phyloP scores from a whole-genome alignment of 768 basidiomycete genomes.

The Russula emetica region DNA sequence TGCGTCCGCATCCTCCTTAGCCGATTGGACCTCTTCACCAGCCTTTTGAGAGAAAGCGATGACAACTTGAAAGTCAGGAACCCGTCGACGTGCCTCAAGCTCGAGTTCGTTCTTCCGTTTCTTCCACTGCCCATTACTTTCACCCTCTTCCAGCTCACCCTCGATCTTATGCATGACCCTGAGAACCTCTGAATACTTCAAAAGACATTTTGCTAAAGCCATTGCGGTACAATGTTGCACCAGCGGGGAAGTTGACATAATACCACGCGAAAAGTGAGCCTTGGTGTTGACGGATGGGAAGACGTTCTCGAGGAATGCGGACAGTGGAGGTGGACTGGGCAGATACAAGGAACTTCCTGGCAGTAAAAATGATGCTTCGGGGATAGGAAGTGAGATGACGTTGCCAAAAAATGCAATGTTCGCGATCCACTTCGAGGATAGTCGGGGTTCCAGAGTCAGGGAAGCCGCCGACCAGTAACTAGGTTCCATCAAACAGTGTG shows the following conservation, averaged over 20 bases:
- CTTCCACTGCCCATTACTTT: slow-evolving; percentile 69
- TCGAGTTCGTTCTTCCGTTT: slow-evolving; percentile 63
- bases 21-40: background rate
- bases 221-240: slow-evolving; percentile 86
- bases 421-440: slow-evolving; percentile 87
- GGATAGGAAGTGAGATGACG: slow-evolving; percentile 74
- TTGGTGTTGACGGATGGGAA: slow-evolving; percentile 72
- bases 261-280: slow-evolving; percentile 71
- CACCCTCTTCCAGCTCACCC: slow-evolving; percentile 54
- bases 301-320: slow-evolving; percentile 68
- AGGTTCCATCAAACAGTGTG: slow-evolving; percentile 24
- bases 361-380: slow-evolving; percentile 57
- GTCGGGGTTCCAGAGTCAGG: slow-evolving; percentile 76
- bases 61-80: slow-evolving; percentile 85
- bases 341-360: slow-evolving; percentile 47
- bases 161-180: slow-evolving; percentile 47
- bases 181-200: slow-evolving; percentile 61
- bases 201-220: slow-evolving; percentile 67
- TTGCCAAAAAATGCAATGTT: slow-evolving; percentile 80
- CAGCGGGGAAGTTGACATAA: slow-evolving; percentile 65
- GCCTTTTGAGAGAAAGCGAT: slow-evolving; percentile 69
- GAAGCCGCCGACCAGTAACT: slow-evolving; percentile 71
- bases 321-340: slow-evolving; percentile 70
- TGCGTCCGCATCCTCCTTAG: background rate
- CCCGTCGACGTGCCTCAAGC: slow-evolving; percentile 63